These are phyloP conservation scores for Talaromyces wortmannii DNA, from an alignment of 495 filamentous ascomycete genomes.

Conservation along the genomic window DNA sequence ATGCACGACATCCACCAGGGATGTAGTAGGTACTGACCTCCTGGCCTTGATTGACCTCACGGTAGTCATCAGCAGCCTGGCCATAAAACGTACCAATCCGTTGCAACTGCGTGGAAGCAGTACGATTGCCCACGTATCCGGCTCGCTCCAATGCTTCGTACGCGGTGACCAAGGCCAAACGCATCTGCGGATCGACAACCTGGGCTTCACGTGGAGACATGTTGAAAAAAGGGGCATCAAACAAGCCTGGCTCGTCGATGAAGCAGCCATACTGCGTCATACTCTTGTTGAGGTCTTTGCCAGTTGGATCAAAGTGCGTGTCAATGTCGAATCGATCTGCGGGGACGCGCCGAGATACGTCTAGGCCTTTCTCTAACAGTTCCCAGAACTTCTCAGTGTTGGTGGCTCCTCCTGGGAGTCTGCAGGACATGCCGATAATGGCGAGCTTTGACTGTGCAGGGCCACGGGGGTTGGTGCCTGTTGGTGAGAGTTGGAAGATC, in stretches of 20 bases:
- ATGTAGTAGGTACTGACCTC: slow-evolving; percentile 19
- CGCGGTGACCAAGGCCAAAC: slow-evolving; percentile 22
- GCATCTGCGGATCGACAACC: slow-evolving; percentile 24
- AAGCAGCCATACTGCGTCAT: slow-evolving; percentile 29
- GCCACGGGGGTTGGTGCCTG: slow-evolving; percentile 1
- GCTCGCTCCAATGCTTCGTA: slow-evolving; percentile 32
- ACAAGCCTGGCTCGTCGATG: slow-evolving; percentile 19
- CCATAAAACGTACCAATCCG: slow-evolving; percentile 30
- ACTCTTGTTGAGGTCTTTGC: slow-evolving; percentile 25
- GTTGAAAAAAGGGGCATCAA: slow-evolving; percentile 26
- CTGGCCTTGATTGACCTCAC: slow-evolving; percentile 18
- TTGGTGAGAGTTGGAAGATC: background rate
- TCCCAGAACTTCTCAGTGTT: slow-evolving; percentile 33
- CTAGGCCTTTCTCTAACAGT: slow-evolving; percentile 26
- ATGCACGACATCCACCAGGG: slow-evolving; percentile 18
- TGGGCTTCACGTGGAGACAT: slow-evolving; percentile 22
- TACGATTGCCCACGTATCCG: slow-evolving; percentile 18
- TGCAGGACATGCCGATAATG: slow-evolving; percentile 33
- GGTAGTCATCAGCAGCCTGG: slow-evolving; percentile 22
- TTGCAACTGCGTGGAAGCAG: slow-evolving; percentile 8
- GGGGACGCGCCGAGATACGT: slow-evolving; percentile 29
- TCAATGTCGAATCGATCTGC: slow-evolving; percentile 35
- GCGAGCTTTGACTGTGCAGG: slow-evolving; percentile 26
- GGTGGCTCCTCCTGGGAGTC: slow-evolving; percentile 27
- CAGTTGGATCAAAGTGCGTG: slow-evolving; percentile 33